Evolutionary conservation across 1,139 yeast genomes (phyloP), one percentile per base, ranked within the genome.

Genomic region (Saccharomyces hybrid): DNA sequence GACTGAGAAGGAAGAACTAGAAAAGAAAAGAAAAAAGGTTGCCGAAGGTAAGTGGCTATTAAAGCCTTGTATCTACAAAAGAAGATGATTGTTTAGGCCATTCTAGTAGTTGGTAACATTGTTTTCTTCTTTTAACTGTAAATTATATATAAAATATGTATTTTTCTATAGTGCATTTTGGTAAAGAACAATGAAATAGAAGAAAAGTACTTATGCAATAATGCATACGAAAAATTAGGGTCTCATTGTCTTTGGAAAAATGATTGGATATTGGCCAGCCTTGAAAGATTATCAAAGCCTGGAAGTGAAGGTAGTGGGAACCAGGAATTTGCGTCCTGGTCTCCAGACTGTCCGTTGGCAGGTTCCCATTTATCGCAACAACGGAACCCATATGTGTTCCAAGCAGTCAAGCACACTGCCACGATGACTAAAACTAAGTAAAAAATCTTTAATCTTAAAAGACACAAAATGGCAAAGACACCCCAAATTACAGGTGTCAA

Each of bases 41-140:
- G 86, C 93, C 0, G 96, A 88, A 66, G 95, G 95, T 13, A 80
- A 86, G 64, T 89, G 96, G 95, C 75, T 90, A 55, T 77, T 93
- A 60, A 93, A 91, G 70, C 99, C 99, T 5, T 93, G 99, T 73
- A 88, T 93, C 57, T 93, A 93, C 72, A 93, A 93, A 70, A 81
- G 97, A 73, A 80, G 99, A 63, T 93, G 73, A 64, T 11, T 5
- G 6, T 34, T 34, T 27, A 8, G 13, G 7, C 25, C 14, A 34
- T 46, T 25, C 23, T 38, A 46, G 32, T 44, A 48, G 23, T 25
- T 31, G 28, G 28, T 46, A 11, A 14, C 47, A 26, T 42, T 48
- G 32, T 29, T 53, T 31, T 38, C 23, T 38, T 32, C 19, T 50
- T 46, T 25, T 42, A 13, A 14, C 23, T 46, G 25, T 8, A 19